Percentiles rank a stretch among this genome's conserved stretches.
Conservation (phyloP, 371 early-diverging fungal genomes). For the Conidiobolus incongruus region DNA sequence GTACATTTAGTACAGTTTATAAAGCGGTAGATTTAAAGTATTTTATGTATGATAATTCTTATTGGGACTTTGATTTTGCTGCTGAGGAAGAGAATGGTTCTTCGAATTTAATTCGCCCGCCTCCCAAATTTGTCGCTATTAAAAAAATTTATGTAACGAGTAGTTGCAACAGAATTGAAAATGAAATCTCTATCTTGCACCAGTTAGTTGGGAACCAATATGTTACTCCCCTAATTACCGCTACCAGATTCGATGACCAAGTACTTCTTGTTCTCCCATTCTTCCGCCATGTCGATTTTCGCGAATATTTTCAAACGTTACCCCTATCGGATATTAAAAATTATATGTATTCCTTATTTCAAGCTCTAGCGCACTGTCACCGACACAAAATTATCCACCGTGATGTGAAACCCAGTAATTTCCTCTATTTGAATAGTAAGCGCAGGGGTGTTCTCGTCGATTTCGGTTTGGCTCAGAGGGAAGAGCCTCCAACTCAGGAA, state of each 20-base stretch:
- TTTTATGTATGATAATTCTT: slow-evolving; percentile 34
- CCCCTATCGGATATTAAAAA: slow-evolving; percentile 39
- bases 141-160: slow-evolving; percentile 83
- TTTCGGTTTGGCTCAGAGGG: slow-evolving; percentile 87
- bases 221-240: slow-evolving; percentile 34
- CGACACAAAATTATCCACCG: slow-evolving; percentile 53
- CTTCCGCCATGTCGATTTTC: slow-evolving; percentile 68
- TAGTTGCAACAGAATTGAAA: slow-evolving; percentile 61
- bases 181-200: slow-evolving; percentile 68
- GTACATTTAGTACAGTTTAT: slow-evolving; percentile 94
- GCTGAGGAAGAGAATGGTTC: slow-evolving; percentile 3
- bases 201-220: slow-evolving; percentile 22
- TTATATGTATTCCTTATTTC: slow-evolving; percentile 63
- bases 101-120: slow-evolving; percentile 4
- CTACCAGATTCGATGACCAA: slow-evolving; percentile 62
- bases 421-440: slow-evolving; percentile 48
- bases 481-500: slow-evolving; percentile 3
- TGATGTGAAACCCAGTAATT: slow-evolving; percentile 96
- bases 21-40: slow-evolving; percentile 65
- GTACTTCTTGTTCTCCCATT: slow-evolving; percentile 77
- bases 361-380: slow-evolving; percentile 53
- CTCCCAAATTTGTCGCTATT: slow-evolving; percentile 47
- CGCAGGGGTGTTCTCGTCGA: slow-evolving; percentile 81
- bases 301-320: slow-evolving; percentile 6
- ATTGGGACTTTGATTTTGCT: slow-evolving; percentile 18